Conservation (phyloP, 2,329 filamentous ascomycete species). For the Ophiosphaerella korrae region DNA sequence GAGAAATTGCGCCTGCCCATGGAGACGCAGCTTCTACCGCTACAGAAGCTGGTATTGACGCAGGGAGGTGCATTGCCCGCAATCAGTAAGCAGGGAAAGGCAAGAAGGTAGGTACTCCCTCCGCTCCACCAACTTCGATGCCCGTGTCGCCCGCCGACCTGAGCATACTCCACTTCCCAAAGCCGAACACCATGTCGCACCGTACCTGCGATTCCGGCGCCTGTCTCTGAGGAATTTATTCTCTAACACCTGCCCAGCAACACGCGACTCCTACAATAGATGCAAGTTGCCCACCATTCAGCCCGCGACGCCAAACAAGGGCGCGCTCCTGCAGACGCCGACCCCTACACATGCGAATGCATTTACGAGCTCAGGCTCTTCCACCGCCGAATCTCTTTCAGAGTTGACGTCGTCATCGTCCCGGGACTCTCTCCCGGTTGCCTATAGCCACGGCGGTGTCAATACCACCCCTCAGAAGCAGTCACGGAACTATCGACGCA, state of each 20-base stretch:
- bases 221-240: constrained; percentile 12
- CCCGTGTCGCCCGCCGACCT: no score
- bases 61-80: constrained; percentile 37
- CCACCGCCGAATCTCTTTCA: constrained; percentile 28
- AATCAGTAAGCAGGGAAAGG: constrained; percentile 5
- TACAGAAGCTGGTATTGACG: constrained; percentile 40
- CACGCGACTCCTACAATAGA: constrained; percentile 14
- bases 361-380: constrained; percentile 31
- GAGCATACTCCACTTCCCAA: background rate
- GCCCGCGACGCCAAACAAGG: constrained; percentile 34
- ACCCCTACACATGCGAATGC: constrained; percentile 34
- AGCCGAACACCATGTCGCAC: constrained; percentile 27
- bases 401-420: constrained; percentile 41
- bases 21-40: constrained; percentile 40
- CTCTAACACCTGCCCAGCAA: constrained; percentile 33
- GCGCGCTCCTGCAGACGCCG: constrained; percentile 24
- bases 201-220: constrained; percentile 18
- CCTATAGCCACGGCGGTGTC: constrained; percentile 23
- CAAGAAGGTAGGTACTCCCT: constrained; percentile 14
- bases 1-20: constrained; percentile 38
- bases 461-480: constrained; percentile 34
- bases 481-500: constrained; percentile 31
- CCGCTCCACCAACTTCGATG: constrained; percentile 5
- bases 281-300: constrained; percentile 33
- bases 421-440: constrained; percentile 34